Evolutionary conservation across 2,329 filamentous ascomycete species (phyloP), one percentile per base, ranked within the genome.

Genomic region (Trichoderma endophyticum): DNA sequence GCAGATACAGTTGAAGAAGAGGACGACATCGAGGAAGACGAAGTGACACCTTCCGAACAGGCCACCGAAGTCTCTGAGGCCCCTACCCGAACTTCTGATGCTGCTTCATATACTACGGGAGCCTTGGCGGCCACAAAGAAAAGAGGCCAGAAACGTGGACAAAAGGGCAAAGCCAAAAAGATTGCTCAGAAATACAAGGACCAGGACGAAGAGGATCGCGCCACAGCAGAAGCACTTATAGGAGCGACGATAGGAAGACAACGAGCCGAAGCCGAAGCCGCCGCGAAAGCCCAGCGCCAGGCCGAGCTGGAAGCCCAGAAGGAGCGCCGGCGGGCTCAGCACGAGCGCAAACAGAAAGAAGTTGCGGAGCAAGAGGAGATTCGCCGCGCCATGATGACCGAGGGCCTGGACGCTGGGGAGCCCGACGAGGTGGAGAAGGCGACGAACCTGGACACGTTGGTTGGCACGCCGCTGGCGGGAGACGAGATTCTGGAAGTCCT

Each of bases 161-260:
- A 97, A 80, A 90, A 89, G 72, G 88, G 87, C 73, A 97, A 97
- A 80, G 90, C 91, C 57, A 97, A 97, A 84, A 97, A 96, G 81
- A 90, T 93, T 2, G 93, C 93, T 4, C 85, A 89, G 72, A 98
- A 97, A 80, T 99, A 99, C 83, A 95, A 92, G 60, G 86, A 97
- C 76, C 96, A 98, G 85, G 95, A 98, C 77, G 94, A 97, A 70
- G 95, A 97, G 81, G 96, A 99, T 78, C 93, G 94, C 14, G 89
- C 88, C 7, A 88, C 95, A 0, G 94, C 94, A 36, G 92, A 98
- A 81, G 87, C 90, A 28, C 87, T 98, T n/a, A 90, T 97, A n/a
- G 96, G 96, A 51, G 91, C 93, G 2, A 84, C 87, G 72, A 87
- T 87, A 0, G 91, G 91, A 1, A 87, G 88, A 48, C 87, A 92